Evolutionary conservation across 1,284 basidiomycete genomes (phyloP), one percentile per base, ranked within the genome.

Genomic region (Tilletia indica): DNA sequence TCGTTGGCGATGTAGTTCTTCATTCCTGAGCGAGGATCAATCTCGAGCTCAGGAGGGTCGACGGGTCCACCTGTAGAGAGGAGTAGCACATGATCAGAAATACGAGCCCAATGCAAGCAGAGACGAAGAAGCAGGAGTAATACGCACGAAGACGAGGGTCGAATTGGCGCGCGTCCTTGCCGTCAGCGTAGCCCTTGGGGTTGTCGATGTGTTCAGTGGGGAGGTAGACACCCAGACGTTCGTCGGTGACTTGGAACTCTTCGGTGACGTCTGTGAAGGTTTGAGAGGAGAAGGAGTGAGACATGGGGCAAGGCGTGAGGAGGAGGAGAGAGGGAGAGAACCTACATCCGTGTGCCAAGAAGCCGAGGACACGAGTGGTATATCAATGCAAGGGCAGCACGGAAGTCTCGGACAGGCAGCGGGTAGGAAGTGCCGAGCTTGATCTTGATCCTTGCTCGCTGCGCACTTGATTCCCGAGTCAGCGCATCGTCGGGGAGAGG

Each of bases 1-100:
- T 86, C 85, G 75, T 94, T 95, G 1, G 93, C 92, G 72, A 97
- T 94, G 83, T 96, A 97, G 81, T 94, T 94, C 87, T 97, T 97
- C 93, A 97, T 96, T 4, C 94, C 94, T 0, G 91, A 93, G 11
- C 88, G 87, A 0, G 89, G 89, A 83, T 97, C 94, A 34, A 97
- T 88, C 78, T 95, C 91, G 5, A 97, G 87, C 83, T 97, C 94
- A 58, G 88, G 86, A 0, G 91, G 91, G 71, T 89, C 85, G 66
- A 94, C 89, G 2, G 92, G 92, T 19, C 90, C 90, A 66, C 61
- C 61, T 64, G 36, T 25, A 19, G 19, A 54, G 51, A 54, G 19
- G 12, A 45, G 25, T 31, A 31, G 25, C 25, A 31, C 25, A 31
- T 31, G 25, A 2, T 31, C 25, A 31, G 25, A 2, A 31, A 31